Evolutionary conservation across 1,139 yeast species (phyloP).

Genomic region (Yamadazyma conglobata): DNA sequence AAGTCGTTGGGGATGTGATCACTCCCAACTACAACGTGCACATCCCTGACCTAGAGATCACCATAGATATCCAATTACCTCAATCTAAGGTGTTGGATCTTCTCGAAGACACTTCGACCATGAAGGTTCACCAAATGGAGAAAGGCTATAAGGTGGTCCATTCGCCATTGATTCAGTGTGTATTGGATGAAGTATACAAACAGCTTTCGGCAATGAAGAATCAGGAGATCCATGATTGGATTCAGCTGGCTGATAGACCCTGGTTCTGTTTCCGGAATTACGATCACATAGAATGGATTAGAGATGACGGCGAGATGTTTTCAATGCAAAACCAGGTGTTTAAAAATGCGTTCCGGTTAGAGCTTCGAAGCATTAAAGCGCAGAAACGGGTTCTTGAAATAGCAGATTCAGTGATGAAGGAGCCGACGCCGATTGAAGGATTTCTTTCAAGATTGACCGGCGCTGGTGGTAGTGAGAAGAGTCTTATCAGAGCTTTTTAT

Average conservation of each 20-base stretch:
- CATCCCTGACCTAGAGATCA: constrained; percentile 14
- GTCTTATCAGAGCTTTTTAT: constrained; percentile 45
- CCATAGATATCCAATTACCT: constrained; percentile 48
- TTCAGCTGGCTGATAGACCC: constrained; percentile 14
- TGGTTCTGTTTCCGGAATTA: constrained; percentile 64
- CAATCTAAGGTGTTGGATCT: constrained; percentile 22
- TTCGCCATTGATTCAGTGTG: constrained; percentile 31
- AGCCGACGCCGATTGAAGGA: constrained; percentile 76
- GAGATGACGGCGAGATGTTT: constrained; percentile 49
- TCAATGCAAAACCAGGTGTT: constrained; percentile 29
- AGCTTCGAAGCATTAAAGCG: constrained; percentile 46
- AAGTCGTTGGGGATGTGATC: constrained; percentile 31
- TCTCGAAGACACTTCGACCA: constrained; percentile 1
- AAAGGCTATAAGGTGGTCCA: constrained; percentile 36
- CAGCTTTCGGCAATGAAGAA: constrained; percentile 5
- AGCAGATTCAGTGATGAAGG: constrained; percentile 19
- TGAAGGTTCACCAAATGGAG: constrained; percentile 14
- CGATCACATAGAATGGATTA: constrained; percentile 76
- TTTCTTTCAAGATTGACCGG: constrained; percentile 60
- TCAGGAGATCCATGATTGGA: constrained; percentile 8
- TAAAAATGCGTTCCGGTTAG: constrained; percentile 36
- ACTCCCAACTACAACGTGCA: constrained; percentile 14
- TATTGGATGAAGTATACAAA: constrained; percentile 21
- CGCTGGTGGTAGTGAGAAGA: constrained; percentile 42
- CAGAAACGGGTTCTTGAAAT: constrained; percentile 5